A percentile compares a stretch with the other conserved stretches of the same genome.
Conservation (phyloP, 768 basidiomycete species). For the Trametopsis cervina region DNA sequence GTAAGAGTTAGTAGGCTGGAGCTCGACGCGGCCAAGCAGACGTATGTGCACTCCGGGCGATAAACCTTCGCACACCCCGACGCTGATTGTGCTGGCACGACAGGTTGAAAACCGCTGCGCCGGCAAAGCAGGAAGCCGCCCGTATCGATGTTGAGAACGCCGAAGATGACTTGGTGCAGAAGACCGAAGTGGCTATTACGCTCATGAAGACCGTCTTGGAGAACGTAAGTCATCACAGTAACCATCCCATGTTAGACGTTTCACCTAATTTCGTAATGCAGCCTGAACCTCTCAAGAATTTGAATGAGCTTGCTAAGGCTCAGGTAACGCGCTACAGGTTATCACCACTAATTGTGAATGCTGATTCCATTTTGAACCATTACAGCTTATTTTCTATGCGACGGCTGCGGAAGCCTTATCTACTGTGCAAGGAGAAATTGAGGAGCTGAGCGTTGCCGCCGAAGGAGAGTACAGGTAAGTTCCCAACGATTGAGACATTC, state of each 20-base stretch:
- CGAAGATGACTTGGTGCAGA: slow-evolving; percentile 94
- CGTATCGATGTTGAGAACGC: slow-evolving; percentile 89
- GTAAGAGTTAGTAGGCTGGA: slow-evolving; percentile 77
- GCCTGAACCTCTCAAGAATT: slow-evolving; percentile 95
- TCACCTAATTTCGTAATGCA: slow-evolving; percentile 24
- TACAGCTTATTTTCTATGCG: slow-evolving; percentile 64
- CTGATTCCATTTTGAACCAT: neutral
- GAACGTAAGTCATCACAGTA: slow-evolving; percentile 54
- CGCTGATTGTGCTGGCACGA: no score
- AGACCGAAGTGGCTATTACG: slow-evolving; percentile 95
- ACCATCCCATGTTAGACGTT: neutral
- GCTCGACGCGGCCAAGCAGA: slow-evolving; percentile 86
- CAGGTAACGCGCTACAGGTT: slow-evolving; percentile 40
- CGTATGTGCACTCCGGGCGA: slow-evolving; percentile 40
- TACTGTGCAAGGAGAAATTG: slow-evolving; percentile 85
- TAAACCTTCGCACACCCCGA: neutral
- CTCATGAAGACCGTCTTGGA: slow-evolving; percentile 98
- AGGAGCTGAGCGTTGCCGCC: slow-evolving; percentile 86
- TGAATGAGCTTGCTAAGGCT: slow-evolving; percentile 88
- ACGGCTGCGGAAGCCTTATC: slow-evolving; percentile 74
- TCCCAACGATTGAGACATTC: neutral
- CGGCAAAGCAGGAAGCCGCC: slow-evolving; percentile 84
- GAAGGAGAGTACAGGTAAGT: slow-evolving; percentile 89
- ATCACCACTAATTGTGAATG: neutral
- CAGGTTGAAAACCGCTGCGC: slow-evolving; percentile 73